A percentile compares a stretch with the other conserved stretches of the same genome.
Evolutionary conservation across 768 basidiomycete genomes (phyloP).

Genomic region (Melanogaster broomeanus): DNA sequence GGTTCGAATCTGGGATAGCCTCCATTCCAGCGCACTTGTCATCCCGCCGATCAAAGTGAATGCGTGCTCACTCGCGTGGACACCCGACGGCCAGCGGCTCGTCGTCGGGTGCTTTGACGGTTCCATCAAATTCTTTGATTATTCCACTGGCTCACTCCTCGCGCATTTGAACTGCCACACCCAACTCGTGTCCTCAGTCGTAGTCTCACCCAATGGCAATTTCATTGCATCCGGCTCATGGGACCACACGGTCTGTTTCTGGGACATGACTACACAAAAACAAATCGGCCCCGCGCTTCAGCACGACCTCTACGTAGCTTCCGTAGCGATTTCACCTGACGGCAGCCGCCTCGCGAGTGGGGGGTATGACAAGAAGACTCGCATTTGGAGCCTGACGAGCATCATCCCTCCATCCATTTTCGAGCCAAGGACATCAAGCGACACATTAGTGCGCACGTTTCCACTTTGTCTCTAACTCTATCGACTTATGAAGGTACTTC

Average conservation of each 20-base stretch:
- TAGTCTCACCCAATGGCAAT: constrained; percentile 9
- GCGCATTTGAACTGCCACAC: constrained; percentile 7
- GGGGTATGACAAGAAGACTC: no score
- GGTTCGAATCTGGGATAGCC: constrained; percentile 1
- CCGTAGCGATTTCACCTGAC: constrained; percentile 3
- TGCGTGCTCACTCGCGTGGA: constrained; percentile 8
- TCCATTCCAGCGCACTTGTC: not conserved
- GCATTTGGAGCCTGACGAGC: no score
- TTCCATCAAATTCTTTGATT: constrained; percentile 1
- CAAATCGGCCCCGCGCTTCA: not conserved
- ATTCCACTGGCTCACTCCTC: not conserved
- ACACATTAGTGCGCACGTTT: no score
- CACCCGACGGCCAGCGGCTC: not conserved
- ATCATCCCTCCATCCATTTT: no score
- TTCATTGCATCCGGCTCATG: constrained; percentile 9
- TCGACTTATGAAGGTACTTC: no score
- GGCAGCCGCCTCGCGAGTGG: not conserved
- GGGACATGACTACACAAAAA: constrained; percentile 6
- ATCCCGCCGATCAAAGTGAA: not conserved
- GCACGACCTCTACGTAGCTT: not conserved
- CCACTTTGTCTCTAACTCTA: no score
- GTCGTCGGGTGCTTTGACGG: not conserved
- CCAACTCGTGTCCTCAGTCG: constrained; percentile 5
- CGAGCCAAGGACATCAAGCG: no score
- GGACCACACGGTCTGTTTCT: constrained; percentile 14